A percentile compares a stretch with the other conserved stretches of the same genome.
Evolutionary conservation across 176 grass and related monocot species (phyloP).

Genomic region (Eragrostis curvula): DNA sequence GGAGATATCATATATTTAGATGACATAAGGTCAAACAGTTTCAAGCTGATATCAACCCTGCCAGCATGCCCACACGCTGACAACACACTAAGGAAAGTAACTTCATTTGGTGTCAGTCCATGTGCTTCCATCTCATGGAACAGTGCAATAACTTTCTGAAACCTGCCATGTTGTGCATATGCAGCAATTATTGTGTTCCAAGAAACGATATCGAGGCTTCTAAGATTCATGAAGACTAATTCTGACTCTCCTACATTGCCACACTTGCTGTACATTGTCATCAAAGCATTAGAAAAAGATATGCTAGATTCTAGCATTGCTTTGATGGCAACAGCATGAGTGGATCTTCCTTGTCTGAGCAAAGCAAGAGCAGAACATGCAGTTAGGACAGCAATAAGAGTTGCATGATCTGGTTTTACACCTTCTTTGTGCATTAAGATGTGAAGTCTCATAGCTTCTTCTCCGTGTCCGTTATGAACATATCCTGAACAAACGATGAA

Average conservation of each 20-base stretch:
- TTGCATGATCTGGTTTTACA: slow-evolving; percentile 77
- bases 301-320: slow-evolving; percentile 59
- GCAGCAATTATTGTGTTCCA: slow-evolving; percentile 86
- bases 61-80: slow-evolving; percentile 77
- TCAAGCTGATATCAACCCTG: slow-evolving; percentile 75
- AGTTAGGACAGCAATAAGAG: slow-evolving; percentile 64
- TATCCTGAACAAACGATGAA: slow-evolving; percentile 58
- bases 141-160: slow-evolving; percentile 70
- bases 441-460: slow-evolving; percentile 75
- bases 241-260: slow-evolving; percentile 67
- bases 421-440: slow-evolving; percentile 57
- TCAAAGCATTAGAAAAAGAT: slow-evolving; percentile 74
- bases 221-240: slow-evolving; percentile 55
- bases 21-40: slow-evolving; percentile 76
- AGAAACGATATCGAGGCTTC: slow-evolving; percentile 56
- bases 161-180: slow-evolving; percentile 80
- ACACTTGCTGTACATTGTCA: slow-evolving; percentile 90
- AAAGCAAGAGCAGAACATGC: slow-evolving; percentile 76
- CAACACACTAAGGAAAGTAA: slow-evolving; percentile 83
- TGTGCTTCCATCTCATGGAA: slow-evolving; percentile 72
- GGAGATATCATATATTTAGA: slow-evolving; percentile 58
- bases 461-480: slow-evolving; percentile 74
- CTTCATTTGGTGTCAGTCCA: slow-evolving; percentile 56
- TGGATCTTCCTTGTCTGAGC: slow-evolving; percentile 69
- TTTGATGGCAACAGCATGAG: slow-evolving; percentile 73